Conservation (phyloP, 2,329 filamentous ascomycete species). For the Ceratocystis lukuohia region DNA sequence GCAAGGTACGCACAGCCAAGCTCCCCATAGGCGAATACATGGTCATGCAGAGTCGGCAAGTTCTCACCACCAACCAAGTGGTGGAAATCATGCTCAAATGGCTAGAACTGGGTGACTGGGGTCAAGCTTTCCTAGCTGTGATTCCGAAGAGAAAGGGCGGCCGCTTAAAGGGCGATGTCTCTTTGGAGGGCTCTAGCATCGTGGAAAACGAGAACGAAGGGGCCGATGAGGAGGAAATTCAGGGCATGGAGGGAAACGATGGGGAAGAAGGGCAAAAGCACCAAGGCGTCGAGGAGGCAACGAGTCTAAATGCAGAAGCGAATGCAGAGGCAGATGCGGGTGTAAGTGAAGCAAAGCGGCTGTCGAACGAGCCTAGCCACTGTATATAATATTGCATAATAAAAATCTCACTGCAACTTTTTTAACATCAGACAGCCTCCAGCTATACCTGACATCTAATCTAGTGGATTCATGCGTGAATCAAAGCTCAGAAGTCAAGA, state of each 20-base stretch:
- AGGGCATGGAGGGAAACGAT: slow-evolving; percentile 10
- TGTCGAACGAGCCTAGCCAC: background rate
- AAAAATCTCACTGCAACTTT: background rate
- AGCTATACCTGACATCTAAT: background rate
- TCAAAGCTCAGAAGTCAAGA: slow-evolving; percentile 37
- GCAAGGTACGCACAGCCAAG: slow-evolving; percentile 74
- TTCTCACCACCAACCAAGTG: slow-evolving; percentile 90
- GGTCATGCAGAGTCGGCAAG: slow-evolving; percentile 72
- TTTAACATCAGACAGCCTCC: background rate
- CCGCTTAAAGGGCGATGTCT: slow-evolving; percentile 37
- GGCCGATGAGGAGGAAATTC: slow-evolving; percentile 23
- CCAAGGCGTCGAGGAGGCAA: slow-evolving; percentile 12
- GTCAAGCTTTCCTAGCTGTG: slow-evolving; percentile 69
- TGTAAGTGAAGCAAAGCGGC: slow-evolving; percentile 5
- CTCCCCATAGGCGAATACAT: slow-evolving; percentile 93
- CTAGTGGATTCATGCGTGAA: background rate
- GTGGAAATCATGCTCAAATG: slow-evolving; percentile 92
- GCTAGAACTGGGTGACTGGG: slow-evolving; percentile 86
- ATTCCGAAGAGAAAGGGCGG: slow-evolving; percentile 87
- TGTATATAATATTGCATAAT: background rate
- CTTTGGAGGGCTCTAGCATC: slow-evolving; percentile 18
- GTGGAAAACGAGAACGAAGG: slow-evolving; percentile 24
- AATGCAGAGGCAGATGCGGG: background rate
- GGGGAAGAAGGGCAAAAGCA: slow-evolving; percentile 11
- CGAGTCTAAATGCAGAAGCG: slow-evolving; percentile 15